Conservation (phyloP, 176 grass and related monocot species). For the Eragrostis curvula region DNA sequence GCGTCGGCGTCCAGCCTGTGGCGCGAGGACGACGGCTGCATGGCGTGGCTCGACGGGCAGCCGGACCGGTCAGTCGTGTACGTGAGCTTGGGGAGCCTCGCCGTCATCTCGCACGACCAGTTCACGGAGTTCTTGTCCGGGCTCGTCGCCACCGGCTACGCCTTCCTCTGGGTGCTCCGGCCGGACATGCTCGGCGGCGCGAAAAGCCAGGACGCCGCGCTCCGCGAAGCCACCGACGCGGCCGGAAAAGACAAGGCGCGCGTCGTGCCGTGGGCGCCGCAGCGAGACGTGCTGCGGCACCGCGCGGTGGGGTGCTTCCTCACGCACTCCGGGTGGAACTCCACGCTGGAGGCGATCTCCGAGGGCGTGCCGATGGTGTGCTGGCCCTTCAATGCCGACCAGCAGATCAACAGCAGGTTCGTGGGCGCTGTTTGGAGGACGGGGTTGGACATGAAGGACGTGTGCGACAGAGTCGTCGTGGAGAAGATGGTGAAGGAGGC, state of each 20-base stretch:
- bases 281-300: conserved; percentile 58
- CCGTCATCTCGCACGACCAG: neutral
- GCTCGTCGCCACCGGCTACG: neutral
- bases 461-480: conserved; percentile 15
- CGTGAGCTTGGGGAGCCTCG: neutral
- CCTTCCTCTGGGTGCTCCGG: neutral
- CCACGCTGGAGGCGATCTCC: neutral
- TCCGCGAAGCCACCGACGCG: too few relatives aligned
- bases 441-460: too few relatives aligned
- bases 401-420: conserved; percentile 56
- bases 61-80: neutral
- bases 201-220: too few relatives aligned
- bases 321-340: conserved; percentile 81
- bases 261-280: too few relatives aligned
- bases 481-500: conserved; percentile 54
- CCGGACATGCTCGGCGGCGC: too few relatives aligned
- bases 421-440: conserved; percentile 31
- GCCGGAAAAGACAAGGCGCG: too few relatives aligned
- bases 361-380: conserved; percentile 44
- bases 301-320: conserved; percentile 67
- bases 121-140: neutral
- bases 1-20: neutral
- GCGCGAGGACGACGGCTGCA: neutral
- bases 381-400: conserved; percentile 60
- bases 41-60: neutral